phyloP scores from a whole-genome alignment of 805 yeast genomes.

The Clavispora asparagi region DNA sequence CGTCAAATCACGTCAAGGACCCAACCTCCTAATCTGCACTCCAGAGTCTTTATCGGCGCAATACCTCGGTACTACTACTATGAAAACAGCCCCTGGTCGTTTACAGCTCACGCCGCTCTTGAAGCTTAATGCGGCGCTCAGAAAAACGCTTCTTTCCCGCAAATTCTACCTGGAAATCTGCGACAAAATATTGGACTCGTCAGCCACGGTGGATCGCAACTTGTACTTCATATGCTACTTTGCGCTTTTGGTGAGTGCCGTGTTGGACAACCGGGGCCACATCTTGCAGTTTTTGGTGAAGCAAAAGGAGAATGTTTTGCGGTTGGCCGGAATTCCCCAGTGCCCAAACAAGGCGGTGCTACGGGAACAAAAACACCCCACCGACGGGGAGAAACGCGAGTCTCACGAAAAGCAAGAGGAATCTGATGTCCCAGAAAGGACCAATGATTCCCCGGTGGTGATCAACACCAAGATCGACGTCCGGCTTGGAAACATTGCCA shows the following conservation, averaged over 20 bases:
- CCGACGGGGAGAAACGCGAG: too few relatives aligned
- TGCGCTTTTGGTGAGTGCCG: constrained; percentile 31
- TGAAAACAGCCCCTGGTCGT: not conserved
- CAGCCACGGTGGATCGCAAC: constrained; percentile 33
- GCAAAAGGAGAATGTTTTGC: constrained; percentile 22
- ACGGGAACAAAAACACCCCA: not conserved
- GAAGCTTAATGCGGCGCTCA: constrained; percentile 22
- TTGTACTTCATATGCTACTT: constrained; percentile 41
- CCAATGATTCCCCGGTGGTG: not conserved
- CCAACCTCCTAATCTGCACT: not conserved
- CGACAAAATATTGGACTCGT: constrained; percentile 31
- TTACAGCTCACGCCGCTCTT: constrained; percentile 22
- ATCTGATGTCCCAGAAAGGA: not conserved
- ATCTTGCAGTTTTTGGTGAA: constrained; percentile 24
- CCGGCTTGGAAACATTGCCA: constrained; percentile 21
- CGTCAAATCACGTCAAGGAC: too few relatives aligned
- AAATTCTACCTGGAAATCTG: constrained; percentile 38
- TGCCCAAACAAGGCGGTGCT: too few relatives aligned
- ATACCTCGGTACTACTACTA: not conserved
- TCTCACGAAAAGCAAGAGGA: not conserved
- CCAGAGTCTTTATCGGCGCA: not conserved
- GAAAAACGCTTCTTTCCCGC: constrained; percentile 30
- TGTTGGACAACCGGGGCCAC: constrained; percentile 32
- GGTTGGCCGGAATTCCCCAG: constrained; percentile 1
- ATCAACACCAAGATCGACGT: not conserved